These are phyloP conservation scores for Ascosphaera acerosa DNA, from an alignment of 2,329 filamentous ascomycete species.

Conservation along the genomic window DNA sequence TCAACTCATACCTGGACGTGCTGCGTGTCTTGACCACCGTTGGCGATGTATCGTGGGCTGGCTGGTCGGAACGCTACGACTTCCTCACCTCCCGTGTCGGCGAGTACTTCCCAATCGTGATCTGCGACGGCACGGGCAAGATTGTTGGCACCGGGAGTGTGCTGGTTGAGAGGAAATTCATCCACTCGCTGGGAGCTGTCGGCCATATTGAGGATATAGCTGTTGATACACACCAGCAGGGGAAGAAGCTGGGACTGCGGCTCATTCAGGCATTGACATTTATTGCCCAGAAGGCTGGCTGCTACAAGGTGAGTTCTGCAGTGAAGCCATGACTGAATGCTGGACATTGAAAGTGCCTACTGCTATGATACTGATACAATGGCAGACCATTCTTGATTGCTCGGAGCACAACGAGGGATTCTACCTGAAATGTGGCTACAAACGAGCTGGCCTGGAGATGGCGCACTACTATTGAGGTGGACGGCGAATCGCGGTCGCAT, in stretches of 20 bases:
- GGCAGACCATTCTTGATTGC: constrained; percentile 80
- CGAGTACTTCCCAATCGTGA: constrained; percentile 66
- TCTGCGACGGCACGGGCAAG: constrained; percentile 42
- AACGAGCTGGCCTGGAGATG: constrained; percentile 83
- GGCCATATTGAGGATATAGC: constrained; percentile 98
- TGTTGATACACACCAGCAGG: constrained; percentile 82
- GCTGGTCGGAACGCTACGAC: constrained; percentile 57
- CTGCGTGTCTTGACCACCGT: constrained; percentile 80
- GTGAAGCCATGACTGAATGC: constrained; percentile 88
- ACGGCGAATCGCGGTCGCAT: too few species aligned
- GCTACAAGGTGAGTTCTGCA: constrained; percentile 49
- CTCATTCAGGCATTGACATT: constrained; percentile 86
- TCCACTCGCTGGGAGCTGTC: constrained; percentile 29
- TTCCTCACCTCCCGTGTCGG: constrained; percentile 51
- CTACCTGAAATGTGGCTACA: constrained; percentile 94
- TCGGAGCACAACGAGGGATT: constrained; percentile 91
- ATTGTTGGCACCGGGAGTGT: constrained; percentile 82
- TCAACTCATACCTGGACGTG: constrained; percentile 67
- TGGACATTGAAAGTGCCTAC: constrained; percentile 92
- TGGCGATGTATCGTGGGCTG: constrained; percentile 51
- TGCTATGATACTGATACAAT: constrained; percentile 1
- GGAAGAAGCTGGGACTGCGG: constrained; percentile 80
- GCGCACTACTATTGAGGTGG: constrained; percentile 64
- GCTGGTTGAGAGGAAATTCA: constrained; percentile 68
- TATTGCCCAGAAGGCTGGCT: constrained; percentile 68